Conservation (phyloP, 371 early-diverging fungal genomes). For the Rhizopus sp. region DNA sequence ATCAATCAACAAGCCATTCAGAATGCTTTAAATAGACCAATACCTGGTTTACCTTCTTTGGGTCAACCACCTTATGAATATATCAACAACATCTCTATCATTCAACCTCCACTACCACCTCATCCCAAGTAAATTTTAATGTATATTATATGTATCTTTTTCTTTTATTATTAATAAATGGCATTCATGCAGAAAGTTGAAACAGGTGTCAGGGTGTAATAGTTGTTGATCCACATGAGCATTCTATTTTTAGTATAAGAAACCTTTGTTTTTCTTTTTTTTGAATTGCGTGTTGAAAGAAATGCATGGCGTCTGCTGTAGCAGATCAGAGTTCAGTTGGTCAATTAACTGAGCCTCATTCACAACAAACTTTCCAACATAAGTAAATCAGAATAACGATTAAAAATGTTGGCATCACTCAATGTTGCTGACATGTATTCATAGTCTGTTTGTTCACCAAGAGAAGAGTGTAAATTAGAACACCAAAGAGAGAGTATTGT, state of each 20-base stretch:
- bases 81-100: background rate
- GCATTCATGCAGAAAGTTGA: background rate
- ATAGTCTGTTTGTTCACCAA: background rate
- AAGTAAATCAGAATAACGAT: constrained; percentile 1
- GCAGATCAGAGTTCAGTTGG: constrained; percentile 42
- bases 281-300: too few species aligned
- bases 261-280: background rate
- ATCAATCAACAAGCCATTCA: constrained; percentile 19
- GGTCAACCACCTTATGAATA: constrained; percentile 5
- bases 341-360: constrained; percentile 46
- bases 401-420: background rate
- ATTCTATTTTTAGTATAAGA: too few species aligned
- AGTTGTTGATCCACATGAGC: too few species aligned
- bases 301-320: constrained; percentile 37
- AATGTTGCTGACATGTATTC: background rate
- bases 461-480: background rate
- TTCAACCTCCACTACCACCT: background rate
- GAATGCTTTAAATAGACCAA: constrained; percentile 21
- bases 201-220: background rate
- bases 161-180: too few species aligned
- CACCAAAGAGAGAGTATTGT: background rate
- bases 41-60: constrained; percentile 14
- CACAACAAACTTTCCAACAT: constrained; percentile 39
- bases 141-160: too few species aligned
- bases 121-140: background rate